phyloP scores from a whole-genome alignment of 345 rosid genomes.

The Schrenkiella parvula region DNA sequence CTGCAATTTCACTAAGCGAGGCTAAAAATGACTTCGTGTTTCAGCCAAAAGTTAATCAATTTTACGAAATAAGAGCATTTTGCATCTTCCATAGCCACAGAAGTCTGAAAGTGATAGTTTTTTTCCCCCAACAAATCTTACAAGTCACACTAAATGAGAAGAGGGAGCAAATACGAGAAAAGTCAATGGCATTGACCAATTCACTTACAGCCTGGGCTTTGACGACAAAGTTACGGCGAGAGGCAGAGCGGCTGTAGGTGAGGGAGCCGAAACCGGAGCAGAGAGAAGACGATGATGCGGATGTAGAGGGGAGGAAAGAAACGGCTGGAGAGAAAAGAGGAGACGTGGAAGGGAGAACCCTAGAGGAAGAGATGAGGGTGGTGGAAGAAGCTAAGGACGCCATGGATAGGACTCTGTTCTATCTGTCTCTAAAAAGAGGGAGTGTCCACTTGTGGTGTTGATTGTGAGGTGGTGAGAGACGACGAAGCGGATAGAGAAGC shows the following conservation, averaged over 20 bases:
- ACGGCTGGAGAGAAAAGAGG: slow-evolving; percentile 21
- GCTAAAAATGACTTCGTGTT: background rate
- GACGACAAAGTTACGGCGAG: slow-evolving; percentile 45
- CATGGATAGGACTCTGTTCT: slow-evolving; percentile 30
- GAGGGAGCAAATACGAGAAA: background rate
- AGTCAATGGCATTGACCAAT: background rate
- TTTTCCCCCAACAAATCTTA: background rate
- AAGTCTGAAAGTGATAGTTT: background rate
- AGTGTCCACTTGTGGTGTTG: background rate
- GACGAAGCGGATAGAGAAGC: background rate
- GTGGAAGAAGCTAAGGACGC: slow-evolving; percentile 54
- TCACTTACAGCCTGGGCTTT: slow-evolving; percentile 46
- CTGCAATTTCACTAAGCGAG: background rate
- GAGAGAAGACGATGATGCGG: slow-evolving; percentile 32
- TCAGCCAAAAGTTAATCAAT: background rate
- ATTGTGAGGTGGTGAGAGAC: background rate
- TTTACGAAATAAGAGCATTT: background rate
- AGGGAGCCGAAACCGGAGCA: slow-evolving; percentile 16
- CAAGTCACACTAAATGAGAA: background rate
- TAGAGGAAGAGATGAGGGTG: slow-evolving; percentile 41
- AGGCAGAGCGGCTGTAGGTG: slow-evolving; percentile 24
- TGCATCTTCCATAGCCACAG: background rate
- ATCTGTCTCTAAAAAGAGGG: background rate
- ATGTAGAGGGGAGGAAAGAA: slow-evolving; percentile 24
- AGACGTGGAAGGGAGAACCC: slow-evolving; percentile 34